Conservation (phyloP, 805 yeast species). For the Blastobotrys terrestris region DNA sequence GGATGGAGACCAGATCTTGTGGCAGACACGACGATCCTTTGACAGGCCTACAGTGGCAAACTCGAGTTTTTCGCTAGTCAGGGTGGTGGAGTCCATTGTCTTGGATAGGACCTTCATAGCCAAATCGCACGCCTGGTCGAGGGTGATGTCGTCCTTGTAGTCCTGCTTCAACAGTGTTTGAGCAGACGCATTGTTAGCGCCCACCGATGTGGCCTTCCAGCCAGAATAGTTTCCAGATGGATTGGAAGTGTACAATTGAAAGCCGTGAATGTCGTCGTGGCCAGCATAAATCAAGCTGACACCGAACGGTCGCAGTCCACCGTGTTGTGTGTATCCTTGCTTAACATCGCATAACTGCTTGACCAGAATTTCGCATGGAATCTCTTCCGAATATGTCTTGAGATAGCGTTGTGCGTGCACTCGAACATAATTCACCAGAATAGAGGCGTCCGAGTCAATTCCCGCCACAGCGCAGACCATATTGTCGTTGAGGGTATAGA, state of each 20-base stretch:
- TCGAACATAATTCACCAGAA: constrained; percentile 83
- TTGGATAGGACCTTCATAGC: constrained; percentile 89
- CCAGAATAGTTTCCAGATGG: constrained; percentile 98
- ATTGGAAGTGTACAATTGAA: constrained; percentile 89
- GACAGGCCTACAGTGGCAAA: constrained; percentile 69
- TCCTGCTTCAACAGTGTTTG: constrained; percentile 95
- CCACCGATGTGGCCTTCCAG: constrained; percentile 97
- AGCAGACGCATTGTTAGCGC: constrained; percentile 93
- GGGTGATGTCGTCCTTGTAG: constrained; percentile 70
- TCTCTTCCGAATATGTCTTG: constrained; percentile 81
- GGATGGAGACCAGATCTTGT: constrained; percentile 71
- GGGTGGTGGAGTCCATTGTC: constrained; percentile 83
- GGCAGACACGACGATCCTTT: constrained; percentile 46
- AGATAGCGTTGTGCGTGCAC: constrained; percentile 76
- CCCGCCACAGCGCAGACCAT: constrained; percentile 96
- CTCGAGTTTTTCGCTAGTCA: constrained; percentile 86
- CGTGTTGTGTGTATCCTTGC: constrained; percentile 98
- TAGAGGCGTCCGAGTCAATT: constrained; percentile 93
- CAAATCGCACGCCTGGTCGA: constrained; percentile 68
- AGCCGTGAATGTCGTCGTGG: constrained; percentile 80
- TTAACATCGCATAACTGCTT: constrained; percentile 86
- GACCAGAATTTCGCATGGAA: constrained; percentile 89
- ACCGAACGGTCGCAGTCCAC: constrained; percentile 98
- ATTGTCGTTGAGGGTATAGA: constrained; percentile 76
- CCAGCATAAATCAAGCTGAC: constrained; percentile 96